A percentile compares a stretch with the other conserved stretches of the same genome.
Evolutionary conservation across 2,329 filamentous ascomycete species (phyloP).

Genomic region (Sclerotinia nivalis): DNA sequence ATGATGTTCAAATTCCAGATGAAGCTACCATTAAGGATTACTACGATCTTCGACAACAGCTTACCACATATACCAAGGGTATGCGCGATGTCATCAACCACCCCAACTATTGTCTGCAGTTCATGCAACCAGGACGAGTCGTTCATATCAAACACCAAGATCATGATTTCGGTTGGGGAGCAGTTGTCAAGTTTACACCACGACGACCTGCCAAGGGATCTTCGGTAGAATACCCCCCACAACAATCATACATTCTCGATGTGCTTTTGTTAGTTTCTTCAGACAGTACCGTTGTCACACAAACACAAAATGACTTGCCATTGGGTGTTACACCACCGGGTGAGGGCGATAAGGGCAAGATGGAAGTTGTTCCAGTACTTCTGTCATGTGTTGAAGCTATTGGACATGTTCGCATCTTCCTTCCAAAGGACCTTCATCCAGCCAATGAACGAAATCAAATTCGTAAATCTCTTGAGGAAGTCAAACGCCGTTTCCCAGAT

Average conservation of each 20-base stretch:
- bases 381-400: slow-evolving; percentile 84
- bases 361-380: slow-evolving; percentile 84
- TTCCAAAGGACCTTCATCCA: slow-evolving; percentile 74
- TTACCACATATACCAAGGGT: slow-evolving; percentile 81
- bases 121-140: slow-evolving; percentile 82
- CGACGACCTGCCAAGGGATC: slow-evolving; percentile 66
- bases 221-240: slow-evolving; percentile 66
- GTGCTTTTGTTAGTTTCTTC: slow-evolving; percentile 69
- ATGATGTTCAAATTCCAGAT: slow-evolving; percentile 75
- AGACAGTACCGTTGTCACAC: slow-evolving; percentile 49
- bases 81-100: slow-evolving; percentile 92
- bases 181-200: slow-evolving; percentile 71
- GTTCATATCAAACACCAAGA: slow-evolving; percentile 80
- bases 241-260: slow-evolving; percentile 80
- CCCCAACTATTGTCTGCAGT: slow-evolving; percentile 81
- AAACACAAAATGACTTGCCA: slow-evolving; percentile 66
- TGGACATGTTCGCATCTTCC: slow-evolving; percentile 78
- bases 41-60: slow-evolving; percentile 82
- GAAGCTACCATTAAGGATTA: slow-evolving; percentile 92
- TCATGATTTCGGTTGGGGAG: slow-evolving; percentile 91
- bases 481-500: slow-evolving; percentile 86
- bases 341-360: slow-evolving; percentile 64
- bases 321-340: slow-evolving; percentile 60
- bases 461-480: slow-evolving; percentile 70
- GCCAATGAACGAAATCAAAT: slow-evolving; percentile 68